Conservation (phyloP, 768 basidiomycete species). For the Pleurotus citrinopileatus region DNA sequence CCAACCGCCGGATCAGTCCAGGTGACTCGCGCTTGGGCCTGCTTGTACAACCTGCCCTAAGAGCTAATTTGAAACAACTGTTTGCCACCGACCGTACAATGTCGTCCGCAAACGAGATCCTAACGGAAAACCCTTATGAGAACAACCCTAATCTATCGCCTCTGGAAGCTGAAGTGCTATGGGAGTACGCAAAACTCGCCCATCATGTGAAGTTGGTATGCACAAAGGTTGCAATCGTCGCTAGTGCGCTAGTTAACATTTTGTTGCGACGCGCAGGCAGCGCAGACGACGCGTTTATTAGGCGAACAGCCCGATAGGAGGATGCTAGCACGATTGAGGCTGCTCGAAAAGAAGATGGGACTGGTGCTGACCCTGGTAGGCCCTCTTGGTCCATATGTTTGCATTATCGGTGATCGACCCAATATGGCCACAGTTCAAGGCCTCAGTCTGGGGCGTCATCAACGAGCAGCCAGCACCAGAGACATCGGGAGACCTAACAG, state of each 20-base stretch:
- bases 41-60: no score
- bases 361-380: conserved; percentile 88
- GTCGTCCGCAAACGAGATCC: conserved; percentile 35
- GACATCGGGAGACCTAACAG: conserved; percentile 23
- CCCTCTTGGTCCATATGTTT: conserved; percentile 5
- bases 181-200: conserved; percentile 90
- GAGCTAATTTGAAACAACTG: no score
- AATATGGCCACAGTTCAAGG: conserved; percentile 78
- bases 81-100: conserved; percentile 15
- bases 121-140: conserved; percentile 69
- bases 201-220: conserved; percentile 77
- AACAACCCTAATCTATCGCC: conserved; percentile 63
- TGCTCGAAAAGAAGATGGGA: conserved; percentile 92
- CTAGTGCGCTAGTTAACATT: background rate
- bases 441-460: conserved; percentile 93
- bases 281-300: conserved; percentile 64
- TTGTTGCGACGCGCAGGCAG: conserved; percentile 41
- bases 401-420: background rate
- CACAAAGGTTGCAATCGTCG: conserved; percentile 6
- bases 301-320: conserved; percentile 75
- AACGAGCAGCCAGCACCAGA: conserved; percentile 61
- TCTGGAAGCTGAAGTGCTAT: conserved; percentile 77
- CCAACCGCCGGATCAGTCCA: no score
- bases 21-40: no score
- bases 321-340: conserved; percentile 71